These are phyloP conservation scores for Naganishia vaughanmartiniae DNA, from an alignment of 768 basidiomycete genomes.

Conservation along the genomic window DNA sequence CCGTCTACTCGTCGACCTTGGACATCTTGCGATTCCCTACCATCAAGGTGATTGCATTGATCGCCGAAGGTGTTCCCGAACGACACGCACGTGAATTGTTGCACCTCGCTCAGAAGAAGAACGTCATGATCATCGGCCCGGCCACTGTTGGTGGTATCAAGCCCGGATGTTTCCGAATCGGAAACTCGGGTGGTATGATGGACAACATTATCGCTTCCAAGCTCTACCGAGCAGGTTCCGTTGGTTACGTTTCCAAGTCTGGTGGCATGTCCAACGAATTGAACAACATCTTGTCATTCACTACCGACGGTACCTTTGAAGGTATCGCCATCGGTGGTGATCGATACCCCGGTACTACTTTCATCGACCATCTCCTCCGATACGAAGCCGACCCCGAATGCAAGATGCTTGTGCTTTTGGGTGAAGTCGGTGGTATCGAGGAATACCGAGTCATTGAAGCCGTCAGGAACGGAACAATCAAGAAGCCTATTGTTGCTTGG, in stretches of 20 bases:
- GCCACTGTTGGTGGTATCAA: conserved; percentile 99
- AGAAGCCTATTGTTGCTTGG: conserved; percentile 99
- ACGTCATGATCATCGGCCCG: conserved; percentile 89
- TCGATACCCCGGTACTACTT: conserved; percentile 95
- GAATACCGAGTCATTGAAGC: conserved; percentile 99
- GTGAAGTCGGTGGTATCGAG: conserved; percentile 97
- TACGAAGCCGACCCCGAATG: conserved; percentile 96
- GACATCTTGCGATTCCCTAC: conserved; percentile 76
- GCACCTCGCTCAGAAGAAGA: conserved; percentile 77
- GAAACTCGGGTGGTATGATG: conserved; percentile 99
- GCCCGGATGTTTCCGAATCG: conserved; percentile 98
- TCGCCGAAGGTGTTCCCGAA: conserved; percentile 99
- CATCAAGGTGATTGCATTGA: conserved; percentile 78
- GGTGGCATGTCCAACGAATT: conserved; percentile 99
- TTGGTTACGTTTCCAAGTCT: conserved; percentile 99
- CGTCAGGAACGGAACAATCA: conserved; percentile 87
- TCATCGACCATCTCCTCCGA: conserved; percentile 97
- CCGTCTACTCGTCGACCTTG: conserved; percentile 89
- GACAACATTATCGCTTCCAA: conserved; percentile 99
- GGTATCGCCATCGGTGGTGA: conserved; percentile 99
- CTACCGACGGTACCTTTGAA: conserved; percentile 98
- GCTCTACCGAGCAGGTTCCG: conserved; percentile 93
- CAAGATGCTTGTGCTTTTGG: conserved; percentile 98
- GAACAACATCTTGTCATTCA: conserved; percentile 96
- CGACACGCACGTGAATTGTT: conserved; percentile 94